Conservation (phyloP, 345 rosid species). For the Populus ilicifolia region DNA sequence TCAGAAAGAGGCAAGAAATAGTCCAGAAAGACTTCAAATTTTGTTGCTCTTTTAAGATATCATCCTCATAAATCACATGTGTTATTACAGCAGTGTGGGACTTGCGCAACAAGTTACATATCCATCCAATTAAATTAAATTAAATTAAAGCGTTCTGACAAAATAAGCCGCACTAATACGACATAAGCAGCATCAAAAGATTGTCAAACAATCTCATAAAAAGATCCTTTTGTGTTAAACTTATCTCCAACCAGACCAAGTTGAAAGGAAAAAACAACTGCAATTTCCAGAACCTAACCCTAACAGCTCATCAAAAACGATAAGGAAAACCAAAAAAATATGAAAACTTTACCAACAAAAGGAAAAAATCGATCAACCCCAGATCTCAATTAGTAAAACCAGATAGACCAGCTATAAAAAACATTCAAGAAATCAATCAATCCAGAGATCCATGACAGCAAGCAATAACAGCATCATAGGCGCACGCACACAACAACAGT, state of each 20-base stretch:
- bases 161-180: background rate
- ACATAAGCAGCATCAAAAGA: background rate
- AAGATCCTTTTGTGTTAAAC: background rate
- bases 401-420: background rate
- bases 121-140: background rate
- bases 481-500: background rate
- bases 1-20: background rate
- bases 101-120: background rate
- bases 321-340: background rate
- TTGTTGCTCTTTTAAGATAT: background rate
- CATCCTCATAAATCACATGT: background rate
- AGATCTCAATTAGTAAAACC: constrained; percentile 15
- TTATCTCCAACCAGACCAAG: background rate
- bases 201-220: background rate
- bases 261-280: background rate
- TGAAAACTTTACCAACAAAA: background rate
- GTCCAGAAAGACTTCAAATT: background rate
- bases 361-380: constrained; percentile 13
- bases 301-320: background rate
- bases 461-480: background rate
- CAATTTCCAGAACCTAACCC: background rate
- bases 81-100: background rate
- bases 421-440: background rate
- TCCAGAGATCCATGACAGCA: background rate
- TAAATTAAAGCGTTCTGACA: background rate